These are phyloP conservation scores for Blastobotrys indianensis DNA, from an alignment of 1,139 yeast genomes.

Conservation along the genomic window DNA sequence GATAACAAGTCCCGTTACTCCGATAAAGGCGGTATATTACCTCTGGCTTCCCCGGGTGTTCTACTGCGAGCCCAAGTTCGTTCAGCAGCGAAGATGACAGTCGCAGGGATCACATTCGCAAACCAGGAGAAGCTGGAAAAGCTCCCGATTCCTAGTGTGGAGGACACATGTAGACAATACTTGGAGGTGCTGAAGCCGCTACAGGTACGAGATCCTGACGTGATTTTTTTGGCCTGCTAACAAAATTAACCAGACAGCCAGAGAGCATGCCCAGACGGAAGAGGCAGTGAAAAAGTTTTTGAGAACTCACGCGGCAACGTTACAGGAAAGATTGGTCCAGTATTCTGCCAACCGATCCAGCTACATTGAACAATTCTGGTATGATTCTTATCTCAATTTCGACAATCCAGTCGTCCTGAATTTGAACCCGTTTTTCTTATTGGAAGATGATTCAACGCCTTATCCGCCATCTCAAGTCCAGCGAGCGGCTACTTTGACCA, in stretches of 20 bases:
- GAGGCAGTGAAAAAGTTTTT: constrained; percentile 57
- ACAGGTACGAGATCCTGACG: constrained; percentile 1
- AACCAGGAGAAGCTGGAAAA: constrained; percentile 53
- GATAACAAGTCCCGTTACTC: no score
- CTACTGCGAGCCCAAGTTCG: not conserved
- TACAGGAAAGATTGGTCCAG: constrained; percentile 57
- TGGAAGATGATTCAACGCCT: constrained; percentile 89
- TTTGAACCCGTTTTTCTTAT: constrained; percentile 77
- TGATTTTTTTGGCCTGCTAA: not conserved
- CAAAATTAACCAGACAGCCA: constrained; percentile 48
- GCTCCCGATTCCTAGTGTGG: constrained; percentile 73
- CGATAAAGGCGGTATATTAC: no score
- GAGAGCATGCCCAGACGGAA: constrained; percentile 57
- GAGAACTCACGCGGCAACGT: constrained; percentile 50
- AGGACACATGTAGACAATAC: constrained; percentile 58
- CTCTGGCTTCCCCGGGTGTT: not conserved
- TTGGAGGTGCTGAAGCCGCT: constrained; percentile 65
- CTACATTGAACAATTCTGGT: constrained; percentile 91
- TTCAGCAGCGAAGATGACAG: not conserved
- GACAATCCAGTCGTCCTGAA: constrained; percentile 84
- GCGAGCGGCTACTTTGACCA: constrained; percentile 75
- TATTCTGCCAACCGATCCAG: constrained; percentile 63
- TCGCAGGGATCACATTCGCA: constrained; percentile 41
- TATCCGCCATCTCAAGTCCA: constrained; percentile 64
- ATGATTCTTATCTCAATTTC: constrained; percentile 76